Evolutionary conservation across 106 monocot species (phyloP), one percentile per base, ranked within the genome.

Genomic region (Cymbidium sinense): DNA sequence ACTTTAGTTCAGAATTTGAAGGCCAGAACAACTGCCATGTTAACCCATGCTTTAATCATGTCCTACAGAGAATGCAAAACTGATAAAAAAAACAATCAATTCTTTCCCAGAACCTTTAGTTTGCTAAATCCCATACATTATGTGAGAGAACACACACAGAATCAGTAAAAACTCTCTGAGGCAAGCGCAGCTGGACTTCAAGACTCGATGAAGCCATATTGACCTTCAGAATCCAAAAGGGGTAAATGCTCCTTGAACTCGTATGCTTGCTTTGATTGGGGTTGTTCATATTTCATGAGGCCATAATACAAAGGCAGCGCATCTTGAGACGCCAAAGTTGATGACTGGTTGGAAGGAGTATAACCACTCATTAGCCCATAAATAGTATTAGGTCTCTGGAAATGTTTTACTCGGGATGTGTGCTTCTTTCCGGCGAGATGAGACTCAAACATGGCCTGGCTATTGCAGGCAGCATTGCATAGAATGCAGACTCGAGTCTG

Each of bases 391-490:
- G 33, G 67, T 12, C 28, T 33, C 67, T 67, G 67, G n/a, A 30
- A 67, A 33, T n/a, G 67, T 11, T 33, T 33, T 28, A 67, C 33
- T 4, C 33, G 28, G 31, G 67, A 67, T 13, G 15, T 1, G 13
- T 67, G 67, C 31, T 67, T 67, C 67, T 67, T 67, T 67, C 67
- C 67, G n/a, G 33, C 28, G 2, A 67, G 31, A 67, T 67, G 67
- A 28, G 28, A 4, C 67, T 28, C 31, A 31, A 67, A 67, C 67
- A 67, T 67, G 31, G 67, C 67, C 33, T 67, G 13, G 13, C 67
- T 67, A 9, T 67, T 67, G 31, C 67, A 67, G 1, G 31, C 13
- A 0, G 67, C 67, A 31, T 67, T 33, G 33, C 67, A 67, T 67
- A 67, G 67, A 12, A 67, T 10, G 10, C 67, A 67, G 11, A 67